Evolutionary conservation across 2,329 filamentous ascomycete species (phyloP).

Genomic region (Sclerotinia glacialis): DNA sequence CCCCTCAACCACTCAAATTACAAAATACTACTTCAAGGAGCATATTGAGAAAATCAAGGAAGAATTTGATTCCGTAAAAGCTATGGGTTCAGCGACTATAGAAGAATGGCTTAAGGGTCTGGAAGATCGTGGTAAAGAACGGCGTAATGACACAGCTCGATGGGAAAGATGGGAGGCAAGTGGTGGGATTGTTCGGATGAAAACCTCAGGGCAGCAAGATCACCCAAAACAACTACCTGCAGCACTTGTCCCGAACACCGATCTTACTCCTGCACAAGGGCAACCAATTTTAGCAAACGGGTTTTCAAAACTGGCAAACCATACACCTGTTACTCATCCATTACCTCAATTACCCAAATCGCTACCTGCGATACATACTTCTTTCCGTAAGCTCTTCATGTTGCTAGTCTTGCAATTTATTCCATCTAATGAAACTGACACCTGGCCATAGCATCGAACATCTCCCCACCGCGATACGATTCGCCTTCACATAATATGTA

Average conservation of each 20-base stretch:
- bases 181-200: slow-evolving; percentile 34
- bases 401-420: not conserved
- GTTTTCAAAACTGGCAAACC: not conserved
- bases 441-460: slow-evolving; percentile 25
- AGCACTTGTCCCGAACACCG: not conserved
- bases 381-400: slow-evolving; percentile 22
- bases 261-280: not conserved
- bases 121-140: slow-evolving; percentile 57
- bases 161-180: slow-evolving; percentile 70
- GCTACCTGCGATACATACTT: slow-evolving; percentile 23
- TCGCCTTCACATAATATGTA: slow-evolving; percentile 37
- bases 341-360: slow-evolving; percentile 21
- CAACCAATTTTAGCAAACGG: slow-evolving; percentile 14
- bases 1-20: slow-evolving; percentile 50
- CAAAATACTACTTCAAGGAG: slow-evolving; percentile 63
- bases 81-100: slow-evolving; percentile 63
- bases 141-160: slow-evolving; percentile 59
- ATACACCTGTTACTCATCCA: slow-evolving; percentile 10
- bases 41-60: slow-evolving; percentile 61
- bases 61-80: slow-evolving; percentile 61
- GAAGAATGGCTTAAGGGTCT: slow-evolving; percentile 82
- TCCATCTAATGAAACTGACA: slow-evolving; percentile 14
- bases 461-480: slow-evolving; percentile 35
- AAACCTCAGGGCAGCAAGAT: slow-evolving; percentile 22
- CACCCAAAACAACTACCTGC: slow-evolving; percentile 15